Evolutionary conservation across 1,284 basidiomycete genomes (phyloP), one percentile per base, ranked within the genome.

Genomic region (Meira nashicola): DNA sequence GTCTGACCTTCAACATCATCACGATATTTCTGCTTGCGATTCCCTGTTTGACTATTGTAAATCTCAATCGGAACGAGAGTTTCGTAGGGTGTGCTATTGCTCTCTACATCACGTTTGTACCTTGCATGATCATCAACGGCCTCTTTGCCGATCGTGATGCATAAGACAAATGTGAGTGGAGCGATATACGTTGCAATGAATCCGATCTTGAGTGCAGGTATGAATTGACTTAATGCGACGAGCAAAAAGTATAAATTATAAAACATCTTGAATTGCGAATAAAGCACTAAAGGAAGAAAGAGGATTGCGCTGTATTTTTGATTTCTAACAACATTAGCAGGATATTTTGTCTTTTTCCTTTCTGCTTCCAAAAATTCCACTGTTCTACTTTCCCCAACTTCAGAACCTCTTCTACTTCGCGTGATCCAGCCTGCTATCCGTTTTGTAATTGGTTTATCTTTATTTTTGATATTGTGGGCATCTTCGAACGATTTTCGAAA

Each of bases 181-280:
- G 92, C 93, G 52, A 98, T 86, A 78, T 98, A 99, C 8, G 95
- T 99, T 46, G 89, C 84, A 63, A 98, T 92, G 76, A 93, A 96
- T 11, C 94, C 92, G 90, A 96, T 99, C 82, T 92, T 94, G 65
- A 99, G 84, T 0, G 93, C 89, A 3, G 94, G 95, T 9, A 99
- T 83, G 73, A 98, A 96, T 78, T 98, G 94, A 33, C 89, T 92
- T 3, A 98, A 82, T 0, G 95, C 94, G 14, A 99, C 95, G 12
- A 97, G 86, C 3, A 98, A 85, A 77, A 99, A 99, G 80, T 98
- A 99, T 12, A 98, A 84, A 79, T 99, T 99, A 87, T 96, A 98
- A 83, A 99, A 99, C 83, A 95, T 97, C 80, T 97, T 98, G 88
- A 98, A 99, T 80, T 98, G 95, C 79, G 97, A 93, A 80, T 97